A percentile compares a stretch with the other conserved stretches of the same genome.
Conservation (phyloP, 2,329 filamentous ascomycete species). For the Gremmenia infestans region DNA sequence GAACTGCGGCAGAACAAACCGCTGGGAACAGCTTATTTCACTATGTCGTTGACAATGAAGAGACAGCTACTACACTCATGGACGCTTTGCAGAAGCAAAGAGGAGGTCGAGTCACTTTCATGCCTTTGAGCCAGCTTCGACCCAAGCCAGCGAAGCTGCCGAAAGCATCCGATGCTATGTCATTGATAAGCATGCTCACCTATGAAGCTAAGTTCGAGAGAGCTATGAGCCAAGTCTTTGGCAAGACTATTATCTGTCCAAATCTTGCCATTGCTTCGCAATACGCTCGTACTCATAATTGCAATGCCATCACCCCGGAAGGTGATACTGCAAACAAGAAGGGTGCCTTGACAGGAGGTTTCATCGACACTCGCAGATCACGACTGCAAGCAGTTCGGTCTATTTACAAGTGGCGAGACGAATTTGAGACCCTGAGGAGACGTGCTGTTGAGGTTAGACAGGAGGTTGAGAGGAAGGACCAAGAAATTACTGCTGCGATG, state of each 20-base stretch:
- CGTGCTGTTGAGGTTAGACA: conserved; percentile 61
- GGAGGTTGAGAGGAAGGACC: conserved; percentile 74
- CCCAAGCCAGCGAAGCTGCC: conserved; percentile 71
- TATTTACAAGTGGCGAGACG: conserved; percentile 68
- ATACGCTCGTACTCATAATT: conserved; percentile 85
- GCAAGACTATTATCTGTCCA: conserved; percentile 89
- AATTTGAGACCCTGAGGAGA: conserved; percentile 62
- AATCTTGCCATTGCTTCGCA: conserved; percentile 82
- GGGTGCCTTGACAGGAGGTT: conserved; percentile 92
- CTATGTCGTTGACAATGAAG: conserved; percentile 89
- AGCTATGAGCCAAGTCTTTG: conserved; percentile 93
- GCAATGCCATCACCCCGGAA: conserved; percentile 90
- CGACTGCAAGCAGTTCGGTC: conserved; percentile 79
- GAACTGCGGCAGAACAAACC: conserved; percentile 86
- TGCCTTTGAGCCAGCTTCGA: conserved; percentile 80
- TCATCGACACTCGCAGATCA: conserved; percentile 79
- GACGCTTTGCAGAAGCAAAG: conserved; percentile 74
- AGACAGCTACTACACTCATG: conserved; percentile 77
- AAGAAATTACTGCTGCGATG: conserved; percentile 82
- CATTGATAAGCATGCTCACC: conserved; percentile 77
- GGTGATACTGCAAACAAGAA: conserved; percentile 94
- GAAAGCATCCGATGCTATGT: conserved; percentile 79
- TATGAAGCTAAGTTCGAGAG: conserved; percentile 74
- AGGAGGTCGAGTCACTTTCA: conserved; percentile 86
- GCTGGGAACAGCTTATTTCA: conserved; percentile 92